phyloP scores from a whole-genome alignment of 345 rosid genomes.

The Abelmoschus esculentus region DNA sequence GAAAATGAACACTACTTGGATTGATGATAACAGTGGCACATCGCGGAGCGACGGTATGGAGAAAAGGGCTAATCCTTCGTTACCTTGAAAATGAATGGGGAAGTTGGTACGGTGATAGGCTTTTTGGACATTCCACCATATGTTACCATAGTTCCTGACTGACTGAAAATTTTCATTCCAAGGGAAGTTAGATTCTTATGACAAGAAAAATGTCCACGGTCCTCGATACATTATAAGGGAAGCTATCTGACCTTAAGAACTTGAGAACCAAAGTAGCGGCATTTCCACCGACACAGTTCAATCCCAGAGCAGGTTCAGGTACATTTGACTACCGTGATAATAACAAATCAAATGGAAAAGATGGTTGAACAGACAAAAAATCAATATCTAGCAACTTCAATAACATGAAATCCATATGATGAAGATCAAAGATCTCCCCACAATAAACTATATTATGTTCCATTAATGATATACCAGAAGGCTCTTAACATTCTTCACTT shows the following conservation, averaged over 20 bases:
- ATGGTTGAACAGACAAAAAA: background rate
- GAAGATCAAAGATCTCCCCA: background rate
- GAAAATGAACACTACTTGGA: background rate
- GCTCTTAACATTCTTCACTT: conserved; percentile 70
- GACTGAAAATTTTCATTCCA: conserved; percentile 27
- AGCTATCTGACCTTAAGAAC: conserved; percentile 46
- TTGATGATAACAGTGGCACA: background rate
- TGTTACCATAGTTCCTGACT: conserved; percentile 84
- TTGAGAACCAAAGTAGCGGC: conserved; percentile 73
- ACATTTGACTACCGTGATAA: conserved; percentile 34
- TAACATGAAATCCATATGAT: background rate
- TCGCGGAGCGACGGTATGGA: background rate
- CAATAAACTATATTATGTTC: background rate
- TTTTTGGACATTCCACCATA: conserved; percentile 95
- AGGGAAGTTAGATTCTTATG: background rate
- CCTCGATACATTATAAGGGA: background rate
- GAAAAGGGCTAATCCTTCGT: background rate
- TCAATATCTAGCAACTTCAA: background rate
- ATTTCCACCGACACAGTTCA: conserved; percentile 90
- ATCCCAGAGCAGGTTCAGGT: conserved; percentile 71
- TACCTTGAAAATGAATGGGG: conserved; percentile 80
- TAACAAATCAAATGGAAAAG: background rate
- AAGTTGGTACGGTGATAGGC: conserved; percentile 69
- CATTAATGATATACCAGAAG: conserved; percentile 51
- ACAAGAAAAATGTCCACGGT: background rate